A percentile compares a stretch with the other conserved stretches of the same genome.
These are phyloP conservation scores for Viola odorata DNA, from an alignment of 345 rosid species.

Conservation along the genomic window DNA sequence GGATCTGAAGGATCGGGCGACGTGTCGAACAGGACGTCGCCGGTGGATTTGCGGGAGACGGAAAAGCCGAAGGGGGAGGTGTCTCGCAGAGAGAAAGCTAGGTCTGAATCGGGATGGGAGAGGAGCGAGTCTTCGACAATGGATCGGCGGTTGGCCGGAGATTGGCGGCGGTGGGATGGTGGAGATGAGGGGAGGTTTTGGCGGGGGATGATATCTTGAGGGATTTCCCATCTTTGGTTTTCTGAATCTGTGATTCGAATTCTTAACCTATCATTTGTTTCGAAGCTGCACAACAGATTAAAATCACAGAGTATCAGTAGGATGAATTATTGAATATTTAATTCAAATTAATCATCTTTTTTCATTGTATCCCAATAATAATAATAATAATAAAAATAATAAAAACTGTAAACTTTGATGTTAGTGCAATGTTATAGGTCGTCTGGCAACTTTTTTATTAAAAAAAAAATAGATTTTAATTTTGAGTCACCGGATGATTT, in stretches of 20 bases:
- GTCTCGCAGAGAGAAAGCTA: constrained; percentile 49
- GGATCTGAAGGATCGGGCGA: constrained; percentile 33
- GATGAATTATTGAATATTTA: too few relatives aligned
- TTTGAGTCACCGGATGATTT: too few relatives aligned
- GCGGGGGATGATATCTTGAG: constrained; percentile 37
- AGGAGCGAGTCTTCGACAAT: constrained; percentile 3
- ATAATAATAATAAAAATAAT: too few relatives aligned
- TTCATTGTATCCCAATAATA: too few relatives aligned
- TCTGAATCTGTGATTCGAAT: constrained; percentile 14
- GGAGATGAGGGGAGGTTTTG: constrained; percentile 1
- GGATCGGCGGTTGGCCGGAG: too few relatives aligned
- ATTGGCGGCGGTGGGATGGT: not conserved
- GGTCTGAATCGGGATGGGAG: constrained; percentile 46
- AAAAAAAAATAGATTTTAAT: too few relatives aligned
- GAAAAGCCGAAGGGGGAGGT: constrained; percentile 60
- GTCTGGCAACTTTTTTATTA: too few relatives aligned
- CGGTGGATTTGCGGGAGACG: constrained; percentile 49
- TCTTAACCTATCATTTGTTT: constrained; percentile 11
- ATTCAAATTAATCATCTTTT: too few relatives aligned
- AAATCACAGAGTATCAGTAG: too few relatives aligned
- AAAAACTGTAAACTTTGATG: too few relatives aligned
- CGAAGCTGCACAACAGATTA: constrained; percentile 8
- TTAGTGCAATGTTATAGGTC: too few relatives aligned
- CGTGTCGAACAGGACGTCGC: constrained; percentile 56
- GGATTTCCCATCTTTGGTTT: constrained; percentile 20